Percentiles rank a stretch among this genome's conserved stretches.
Evolutionary conservation across 371 early-diverging fungal genomes (phyloP).

Genomic region (Mucor velutinosus): DNA sequence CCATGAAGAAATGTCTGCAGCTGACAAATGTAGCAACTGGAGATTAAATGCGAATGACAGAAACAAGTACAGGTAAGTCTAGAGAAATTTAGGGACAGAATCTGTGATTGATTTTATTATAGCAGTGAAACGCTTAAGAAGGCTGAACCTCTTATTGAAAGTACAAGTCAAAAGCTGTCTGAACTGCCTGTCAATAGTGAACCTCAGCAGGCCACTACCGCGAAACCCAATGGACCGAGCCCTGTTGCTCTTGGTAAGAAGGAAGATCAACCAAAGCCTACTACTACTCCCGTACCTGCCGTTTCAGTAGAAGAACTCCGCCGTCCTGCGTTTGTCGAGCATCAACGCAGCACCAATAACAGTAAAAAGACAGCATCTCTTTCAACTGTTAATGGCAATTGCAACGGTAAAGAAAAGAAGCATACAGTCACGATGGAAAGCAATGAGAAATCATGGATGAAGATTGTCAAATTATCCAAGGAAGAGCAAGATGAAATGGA

Average conservation of each 20-base stretch:
- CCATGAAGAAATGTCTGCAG: neutral
- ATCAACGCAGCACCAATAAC: slow-evolving; percentile 6
- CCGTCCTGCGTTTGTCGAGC: slow-evolving; percentile 17
- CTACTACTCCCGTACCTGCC: neutral
- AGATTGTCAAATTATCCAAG: slow-evolving; percentile 64
- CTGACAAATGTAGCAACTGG: slow-evolving; percentile 5
- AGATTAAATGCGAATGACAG: neutral
- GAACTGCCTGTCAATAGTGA: neutral
- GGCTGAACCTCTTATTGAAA: neutral
- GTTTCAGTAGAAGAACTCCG: slow-evolving; percentile 14
- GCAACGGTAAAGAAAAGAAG: slow-evolving; percentile 8
- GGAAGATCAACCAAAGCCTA: neutral
- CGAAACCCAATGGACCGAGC: neutral
- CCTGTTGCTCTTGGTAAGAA: neutral
- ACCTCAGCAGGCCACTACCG: neutral
- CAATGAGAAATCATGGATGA: slow-evolving; percentile 66
- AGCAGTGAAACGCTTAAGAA: neutral
- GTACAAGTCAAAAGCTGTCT: neutral
- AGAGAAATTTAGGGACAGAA: neutral
- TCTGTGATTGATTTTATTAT: neutral
- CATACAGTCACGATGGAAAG: neutral
- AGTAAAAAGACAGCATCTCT: neutral
- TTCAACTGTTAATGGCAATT: neutral
- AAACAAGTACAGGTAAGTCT: neutral
- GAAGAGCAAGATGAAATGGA: slow-evolving; percentile 64